Conservation (phyloP, 306 rosid genomes). For the Corylus heterophylla region DNA sequence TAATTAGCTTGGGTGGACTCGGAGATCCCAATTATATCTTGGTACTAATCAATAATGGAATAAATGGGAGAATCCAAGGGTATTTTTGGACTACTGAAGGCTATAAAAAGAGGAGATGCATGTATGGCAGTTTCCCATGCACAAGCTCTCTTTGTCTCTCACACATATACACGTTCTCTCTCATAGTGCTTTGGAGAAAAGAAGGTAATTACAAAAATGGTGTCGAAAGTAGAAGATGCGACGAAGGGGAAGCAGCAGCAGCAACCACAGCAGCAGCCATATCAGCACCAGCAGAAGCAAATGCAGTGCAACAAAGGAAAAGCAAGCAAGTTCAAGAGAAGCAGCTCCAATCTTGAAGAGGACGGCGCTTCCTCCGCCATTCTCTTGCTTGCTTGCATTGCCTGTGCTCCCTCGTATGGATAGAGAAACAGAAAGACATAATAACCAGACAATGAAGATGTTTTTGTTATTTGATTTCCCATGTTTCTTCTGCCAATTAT, state of each 20-base stretch:
- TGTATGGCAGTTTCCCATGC: conserved; percentile 38
- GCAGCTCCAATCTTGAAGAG: conserved; percentile 72
- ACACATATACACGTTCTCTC: neutral
- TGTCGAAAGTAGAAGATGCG: conserved; percentile 79
- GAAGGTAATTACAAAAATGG: conserved; percentile 42
- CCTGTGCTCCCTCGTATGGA: conserved; percentile 59
- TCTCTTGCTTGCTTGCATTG: conserved; percentile 96
- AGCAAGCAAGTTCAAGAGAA: conserved; percentile 78
- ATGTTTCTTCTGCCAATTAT: too few relatives aligned
- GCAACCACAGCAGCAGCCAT: conserved; percentile 38
- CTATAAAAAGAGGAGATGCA: conserved; percentile 53
- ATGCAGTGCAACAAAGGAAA: conserved; percentile 85
- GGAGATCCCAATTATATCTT: neutral
- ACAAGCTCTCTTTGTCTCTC: conserved; percentile 14
- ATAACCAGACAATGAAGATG: too few relatives aligned
- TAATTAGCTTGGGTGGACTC: too few relatives aligned
- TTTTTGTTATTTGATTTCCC: too few relatives aligned
- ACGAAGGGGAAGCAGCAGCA: conserved; percentile 53
- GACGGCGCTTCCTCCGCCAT: conserved; percentile 92
- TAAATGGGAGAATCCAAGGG: conserved; percentile 28
- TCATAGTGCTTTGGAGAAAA: neutral
- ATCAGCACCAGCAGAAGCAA: conserved; percentile 52
- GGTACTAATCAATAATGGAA: neutral
- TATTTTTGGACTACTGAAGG: conserved; percentile 25
- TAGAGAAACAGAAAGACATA: neutral